Percentiles rank a stretch among this genome's conserved stretches.
Evolutionary conservation across 495 filamentous ascomycete genomes (phyloP).

Genomic region (Parachaetomium inaequale): DNA sequence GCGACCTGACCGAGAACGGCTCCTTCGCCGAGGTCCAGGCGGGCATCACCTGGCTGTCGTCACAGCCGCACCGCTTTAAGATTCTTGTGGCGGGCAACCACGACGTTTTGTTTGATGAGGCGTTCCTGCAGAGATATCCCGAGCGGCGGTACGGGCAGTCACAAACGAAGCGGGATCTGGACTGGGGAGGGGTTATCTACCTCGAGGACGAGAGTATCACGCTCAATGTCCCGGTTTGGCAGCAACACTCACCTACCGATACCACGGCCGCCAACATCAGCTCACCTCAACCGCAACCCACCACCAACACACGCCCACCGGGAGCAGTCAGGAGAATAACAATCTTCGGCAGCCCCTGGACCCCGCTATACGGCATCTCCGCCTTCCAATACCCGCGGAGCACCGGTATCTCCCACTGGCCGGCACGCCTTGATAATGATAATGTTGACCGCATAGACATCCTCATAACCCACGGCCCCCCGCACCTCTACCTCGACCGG

Average conservation of each 20-base stretch:
- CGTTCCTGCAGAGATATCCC: constrained; percentile 9
- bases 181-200: constrained; percentile 14
- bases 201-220: constrained; percentile 13
- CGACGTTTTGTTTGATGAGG: constrained; percentile 14
- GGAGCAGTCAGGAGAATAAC: constrained; percentile 8
- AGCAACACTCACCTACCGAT: too few species aligned
- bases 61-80: constrained; percentile 14
- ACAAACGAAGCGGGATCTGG: constrained; percentile 1
- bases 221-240: neutral
- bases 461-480: constrained; percentile 6
- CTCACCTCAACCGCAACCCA: neutral
- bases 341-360: constrained; percentile 17
- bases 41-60: constrained; percentile 14
- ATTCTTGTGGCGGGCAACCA: constrained; percentile 19
- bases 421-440: too few species aligned
- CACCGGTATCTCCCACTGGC: neutral
- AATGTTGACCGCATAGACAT: too few species aligned
- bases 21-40: constrained; percentile 16
- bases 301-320: too few species aligned
- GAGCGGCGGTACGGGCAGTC: constrained; percentile 8
- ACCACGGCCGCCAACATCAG: too few species aligned
- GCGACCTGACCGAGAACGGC: constrained; percentile 14
- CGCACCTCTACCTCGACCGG: constrained; percentile 6
- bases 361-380: constrained; percentile 8
- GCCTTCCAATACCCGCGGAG: constrained; percentile 8